These are phyloP conservation scores for Populus alba DNA, from an alignment of 345 rosid species.

Conservation along the genomic window DNA sequence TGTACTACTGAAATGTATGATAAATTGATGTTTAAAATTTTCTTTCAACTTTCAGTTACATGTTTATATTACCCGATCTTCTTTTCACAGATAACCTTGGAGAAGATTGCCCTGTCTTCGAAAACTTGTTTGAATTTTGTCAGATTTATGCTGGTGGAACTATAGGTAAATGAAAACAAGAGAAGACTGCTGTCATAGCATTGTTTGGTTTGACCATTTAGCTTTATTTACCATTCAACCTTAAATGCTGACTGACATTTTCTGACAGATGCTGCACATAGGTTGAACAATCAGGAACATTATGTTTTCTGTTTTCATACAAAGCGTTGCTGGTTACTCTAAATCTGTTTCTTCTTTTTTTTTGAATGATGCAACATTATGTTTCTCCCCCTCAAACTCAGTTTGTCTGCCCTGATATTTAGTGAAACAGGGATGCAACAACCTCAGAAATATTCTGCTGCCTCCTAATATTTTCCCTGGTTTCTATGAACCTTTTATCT, in stretches of 20 bases:
- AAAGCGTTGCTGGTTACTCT: background rate
- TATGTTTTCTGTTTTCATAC: slow-evolving; percentile 37
- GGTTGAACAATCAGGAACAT: slow-evolving; percentile 84
- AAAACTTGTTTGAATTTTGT: slow-evolving; percentile 91
- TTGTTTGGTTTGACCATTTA: too few relatives aligned
- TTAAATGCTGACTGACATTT: slow-evolving; percentile 11
- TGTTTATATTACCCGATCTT: background rate
- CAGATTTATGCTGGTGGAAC: too few relatives aligned
- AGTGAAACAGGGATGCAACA: background rate
- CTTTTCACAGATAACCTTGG: slow-evolving; percentile 70
- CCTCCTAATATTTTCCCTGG: too few relatives aligned
- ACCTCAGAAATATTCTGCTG: background rate
- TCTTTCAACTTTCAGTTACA: too few relatives aligned
- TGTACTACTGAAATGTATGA: too few relatives aligned
- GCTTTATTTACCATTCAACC: too few relatives aligned
- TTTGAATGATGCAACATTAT: background rate
- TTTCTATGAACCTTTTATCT: background rate
- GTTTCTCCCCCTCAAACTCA: too few relatives aligned
- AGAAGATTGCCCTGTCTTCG: slow-evolving; percentile 98
- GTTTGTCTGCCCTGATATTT: background rate
- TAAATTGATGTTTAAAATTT: too few relatives aligned
- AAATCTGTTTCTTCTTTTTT: too few relatives aligned
- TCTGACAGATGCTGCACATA: slow-evolving; percentile 75
- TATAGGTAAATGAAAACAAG: too few relatives aligned
- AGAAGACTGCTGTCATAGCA: too few relatives aligned